phyloP scores from a whole-genome alignment of 1,139 yeast species.

The Groenewaldozyma auringiensis region DNA sequence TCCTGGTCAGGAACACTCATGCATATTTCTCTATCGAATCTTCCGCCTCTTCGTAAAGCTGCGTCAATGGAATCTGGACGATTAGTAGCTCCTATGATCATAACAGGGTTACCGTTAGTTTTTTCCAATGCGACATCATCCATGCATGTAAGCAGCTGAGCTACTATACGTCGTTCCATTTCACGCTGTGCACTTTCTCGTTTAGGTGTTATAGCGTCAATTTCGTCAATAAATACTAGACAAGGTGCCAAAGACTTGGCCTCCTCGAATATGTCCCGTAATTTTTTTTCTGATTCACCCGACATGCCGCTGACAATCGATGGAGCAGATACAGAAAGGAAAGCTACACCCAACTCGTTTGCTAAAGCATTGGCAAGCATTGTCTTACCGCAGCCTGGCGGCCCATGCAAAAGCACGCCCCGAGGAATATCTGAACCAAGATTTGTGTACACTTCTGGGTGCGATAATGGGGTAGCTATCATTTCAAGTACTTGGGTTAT shows the following conservation, averaged over 20 bases:
- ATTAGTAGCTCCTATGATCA: constrained; percentile 94
- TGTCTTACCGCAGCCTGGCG: constrained; percentile 99
- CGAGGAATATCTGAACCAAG: constrained; percentile 97
- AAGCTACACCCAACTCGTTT: constrained; percentile 89
- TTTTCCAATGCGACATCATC: constrained; percentile 84
- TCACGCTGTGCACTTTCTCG: constrained; percentile 98
- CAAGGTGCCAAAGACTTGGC: constrained; percentile 90
- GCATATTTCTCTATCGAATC: constrained; percentile 93
- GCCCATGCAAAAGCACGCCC: constrained; percentile 91
- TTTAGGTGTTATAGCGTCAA: constrained; percentile 96
- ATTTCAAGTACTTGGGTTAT: constrained; percentile 81
- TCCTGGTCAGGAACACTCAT: constrained; percentile 86
- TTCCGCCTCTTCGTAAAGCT: constrained; percentile 91
- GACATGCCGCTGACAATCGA: constrained; percentile 99
- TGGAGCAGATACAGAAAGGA: constrained; percentile 87
- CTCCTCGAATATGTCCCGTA: constrained; percentile 88
- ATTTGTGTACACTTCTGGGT: constrained; percentile 80
- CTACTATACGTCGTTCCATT: constrained; percentile 96
- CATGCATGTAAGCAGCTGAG: constrained; percentile 88
- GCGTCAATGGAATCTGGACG: constrained; percentile 96
- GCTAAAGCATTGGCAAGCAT: constrained; percentile 94
- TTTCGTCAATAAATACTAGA: constrained; percentile 85
- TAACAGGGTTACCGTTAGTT: constrained; percentile 88
- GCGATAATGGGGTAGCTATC: constrained; percentile 83
- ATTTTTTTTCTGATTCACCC: constrained; percentile 95